Conservation (phyloP, 2,329 filamentous ascomycete species). For the Aspergillus sp. region DNA sequence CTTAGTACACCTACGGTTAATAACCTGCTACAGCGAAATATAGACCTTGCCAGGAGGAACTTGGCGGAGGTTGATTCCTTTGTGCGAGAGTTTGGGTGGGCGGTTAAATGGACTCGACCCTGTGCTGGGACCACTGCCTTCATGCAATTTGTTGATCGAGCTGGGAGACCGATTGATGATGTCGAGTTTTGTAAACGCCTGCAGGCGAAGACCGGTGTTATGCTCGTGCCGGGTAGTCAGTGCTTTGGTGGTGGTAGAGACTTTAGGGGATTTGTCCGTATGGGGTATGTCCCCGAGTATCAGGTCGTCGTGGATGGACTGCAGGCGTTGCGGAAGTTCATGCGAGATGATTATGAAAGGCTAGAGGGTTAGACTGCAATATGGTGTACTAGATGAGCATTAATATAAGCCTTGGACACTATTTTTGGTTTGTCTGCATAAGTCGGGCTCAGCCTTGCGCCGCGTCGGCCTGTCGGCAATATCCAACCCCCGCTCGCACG, state of each 20-base stretch:
- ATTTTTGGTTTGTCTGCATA: no score
- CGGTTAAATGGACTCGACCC: conserved; percentile 71
- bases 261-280: conserved; percentile 70
- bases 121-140: conserved; percentile 81
- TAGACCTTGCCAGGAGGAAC: conserved; percentile 67
- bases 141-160: conserved; percentile 59
- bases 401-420: no score
- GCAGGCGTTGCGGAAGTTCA: conserved; percentile 51
- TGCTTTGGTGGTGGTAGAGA: conserved; percentile 68
- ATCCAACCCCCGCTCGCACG: no score
- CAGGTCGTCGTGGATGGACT: conserved; percentile 66
- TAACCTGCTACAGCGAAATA: conserved; percentile 62
- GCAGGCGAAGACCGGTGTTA: conserved; percentile 60
- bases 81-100: conserved; percentile 61
- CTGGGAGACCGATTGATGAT: conserved; percentile 65
- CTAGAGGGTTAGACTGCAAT: no score
- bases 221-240: conserved; percentile 70
- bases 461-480: no score
- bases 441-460: no score
- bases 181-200: conserved; percentile 66
- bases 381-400: no score
- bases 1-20: conserved; percentile 64
- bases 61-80: conserved; percentile 65
- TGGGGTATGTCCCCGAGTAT: conserved; percentile 73
- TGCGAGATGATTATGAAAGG: conserved; percentile 52